Conservation (phyloP, 2,329 filamentous ascomycete species). For the Didymella segeticola region DNA sequence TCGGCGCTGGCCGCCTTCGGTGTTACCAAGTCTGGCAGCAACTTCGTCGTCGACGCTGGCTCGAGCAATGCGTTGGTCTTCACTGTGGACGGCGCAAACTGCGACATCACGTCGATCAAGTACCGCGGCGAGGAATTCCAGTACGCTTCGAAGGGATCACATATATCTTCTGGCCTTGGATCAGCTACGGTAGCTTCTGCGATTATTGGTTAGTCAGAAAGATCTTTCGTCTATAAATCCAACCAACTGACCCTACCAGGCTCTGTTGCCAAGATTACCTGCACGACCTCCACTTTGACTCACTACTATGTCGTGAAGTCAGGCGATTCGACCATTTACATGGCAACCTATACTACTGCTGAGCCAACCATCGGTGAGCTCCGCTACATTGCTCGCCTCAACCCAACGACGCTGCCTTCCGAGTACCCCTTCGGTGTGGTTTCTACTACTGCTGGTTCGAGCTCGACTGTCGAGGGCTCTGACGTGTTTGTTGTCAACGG, state of each 20-base stretch:
- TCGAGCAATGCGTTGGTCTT: constrained; percentile 42
- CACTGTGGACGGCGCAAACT: constrained; percentile 55
- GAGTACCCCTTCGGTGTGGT: constrained; percentile 51
- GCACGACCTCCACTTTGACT: constrained; percentile 65
- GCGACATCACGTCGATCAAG: constrained; percentile 69
- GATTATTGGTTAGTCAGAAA: constrained; percentile 32
- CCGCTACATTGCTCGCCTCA: constrained; percentile 68
- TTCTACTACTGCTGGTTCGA: constrained; percentile 61
- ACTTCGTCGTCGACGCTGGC: constrained; percentile 46
- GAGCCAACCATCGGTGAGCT: constrained; percentile 58
- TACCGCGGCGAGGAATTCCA: constrained; percentile 67
- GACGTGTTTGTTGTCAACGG: constrained; percentile 63
- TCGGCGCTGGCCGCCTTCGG: constrained; percentile 46
- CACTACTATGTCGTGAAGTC: constrained; percentile 69
- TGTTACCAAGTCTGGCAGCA: constrained; percentile 38
- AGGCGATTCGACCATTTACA: constrained; percentile 64
- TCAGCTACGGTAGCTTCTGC: constrained; percentile 60
- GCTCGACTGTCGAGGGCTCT: constrained; percentile 62
- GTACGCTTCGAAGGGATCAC: constrained; percentile 59
- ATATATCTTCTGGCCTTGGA: constrained; percentile 67
- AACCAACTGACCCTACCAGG: background rate
- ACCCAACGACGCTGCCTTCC: constrained; percentile 49
- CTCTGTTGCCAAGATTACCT: constrained; percentile 64
- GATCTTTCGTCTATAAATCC: background rate
- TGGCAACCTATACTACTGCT: constrained; percentile 65